These are phyloP conservation scores for Helianthus tuberosus DNA, from an alignment of 129 eudicot species.

Conservation along the genomic window DNA sequence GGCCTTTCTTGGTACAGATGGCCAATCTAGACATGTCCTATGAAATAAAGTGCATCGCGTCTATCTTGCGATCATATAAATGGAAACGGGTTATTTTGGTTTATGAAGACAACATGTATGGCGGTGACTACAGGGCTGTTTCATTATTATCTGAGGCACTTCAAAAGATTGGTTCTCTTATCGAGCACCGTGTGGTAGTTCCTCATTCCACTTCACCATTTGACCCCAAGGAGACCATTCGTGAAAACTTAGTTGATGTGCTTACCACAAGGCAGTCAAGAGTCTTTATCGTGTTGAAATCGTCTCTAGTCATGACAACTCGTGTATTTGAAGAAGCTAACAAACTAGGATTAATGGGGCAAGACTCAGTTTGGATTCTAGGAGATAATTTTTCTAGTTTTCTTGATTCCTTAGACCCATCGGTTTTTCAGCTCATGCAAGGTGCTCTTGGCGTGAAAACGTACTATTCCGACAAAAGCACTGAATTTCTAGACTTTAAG, in stretches of 20 bases:
- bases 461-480: slow-evolving; percentile 23
- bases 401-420: slow-evolving; percentile 44
- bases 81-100: slow-evolving; percentile 52
- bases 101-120: slow-evolving; percentile 44
- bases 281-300: slow-evolving; percentile 46
- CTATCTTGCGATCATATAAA: slow-evolving; percentile 34
- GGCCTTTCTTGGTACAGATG: slow-evolving; percentile 66
- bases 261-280: slow-evolving; percentile 37
- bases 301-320: slow-evolving; percentile 33
- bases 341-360: slow-evolving; percentile 41
- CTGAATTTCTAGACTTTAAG: slow-evolving; percentile 32
- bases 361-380: slow-evolving; percentile 55
- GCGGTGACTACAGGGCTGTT: slow-evolving; percentile 48
- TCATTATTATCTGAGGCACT: slow-evolving; percentile 45
- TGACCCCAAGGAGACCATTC: slow-evolving; percentile 35
- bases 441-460: slow-evolving; percentile 53
- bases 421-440: slow-evolving; percentile 32
- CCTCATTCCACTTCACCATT: slow-evolving; percentile 47
- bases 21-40: slow-evolving; percentile 24
- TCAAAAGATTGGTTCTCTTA: slow-evolving; percentile 28
- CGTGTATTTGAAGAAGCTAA: slow-evolving; percentile 52
- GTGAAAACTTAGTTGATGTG: slow-evolving; percentile 31
- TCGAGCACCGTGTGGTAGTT: slow-evolving; percentile 41
- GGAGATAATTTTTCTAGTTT: slow-evolving; percentile 40
- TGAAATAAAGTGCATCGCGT: slow-evolving; percentile 41